Evolutionary conservation across 2,329 filamentous ascomycete species (phyloP), one percentile per base, ranked within the genome.

Genomic region (Monilinia fructigena): DNA sequence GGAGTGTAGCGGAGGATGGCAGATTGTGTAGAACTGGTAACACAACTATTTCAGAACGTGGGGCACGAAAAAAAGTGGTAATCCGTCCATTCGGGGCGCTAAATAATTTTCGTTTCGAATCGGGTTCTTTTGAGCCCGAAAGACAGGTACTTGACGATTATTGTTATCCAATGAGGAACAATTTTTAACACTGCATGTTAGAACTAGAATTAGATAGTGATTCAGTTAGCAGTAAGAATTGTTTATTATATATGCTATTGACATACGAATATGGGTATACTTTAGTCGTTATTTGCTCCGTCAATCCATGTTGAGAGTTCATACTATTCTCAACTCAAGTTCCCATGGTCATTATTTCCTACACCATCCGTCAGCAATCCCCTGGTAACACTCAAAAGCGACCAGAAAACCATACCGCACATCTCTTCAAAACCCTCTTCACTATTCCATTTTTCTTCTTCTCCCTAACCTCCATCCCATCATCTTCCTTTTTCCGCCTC

Each of bases 1-100:
- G 82, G 82, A 72, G 71, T 28, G 76, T 80, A 10, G 74, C 73
- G 5, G 76, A 73, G 7, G 69, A 76, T 65, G 82, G 81, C 11
- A 76, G 80, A 35, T 74, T 83, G 73, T 83, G 82, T 38, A 7
- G 54, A 14, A 28, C 58, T 23, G 18, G 28, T 38, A 38, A 61
- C 28, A 38, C n/a, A 7, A 50, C 28, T 3, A 60, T 4, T 35
- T 26, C 31, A 16, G n/a, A 2, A 20, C 14, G n/a, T 16, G 3
- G 7, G 2, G 3, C 31, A 4, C 23, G 10, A n/a, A 45, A n/a
- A 45, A 18, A n/a, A 16, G 1, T 47, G 40, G 55, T 1, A 4
- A n/a, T 16, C 23, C 14, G 38, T 3, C 20, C 26, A 7, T 14
- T 20, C 55, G 2, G 4, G 7, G 23, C 11, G 23, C 16, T 3